A percentile compares a stretch with the other conserved stretches of the same genome.
phyloP scores from a whole-genome alignment of 2,329 filamentous ascomycete genomes.

The Hypoxylon sp. region DNA sequence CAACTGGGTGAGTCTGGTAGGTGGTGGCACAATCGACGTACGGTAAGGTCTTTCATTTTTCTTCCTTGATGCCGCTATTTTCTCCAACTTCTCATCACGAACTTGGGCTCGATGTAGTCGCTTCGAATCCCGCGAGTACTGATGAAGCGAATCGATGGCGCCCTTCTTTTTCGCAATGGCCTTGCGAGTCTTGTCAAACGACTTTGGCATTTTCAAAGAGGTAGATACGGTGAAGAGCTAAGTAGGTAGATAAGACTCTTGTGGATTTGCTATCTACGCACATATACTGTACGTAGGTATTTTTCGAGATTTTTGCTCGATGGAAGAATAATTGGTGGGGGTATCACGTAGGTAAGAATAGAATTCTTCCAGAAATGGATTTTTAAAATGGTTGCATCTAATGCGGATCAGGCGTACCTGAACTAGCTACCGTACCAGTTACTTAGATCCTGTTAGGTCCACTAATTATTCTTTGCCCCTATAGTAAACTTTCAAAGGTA shows the following conservation, averaged over 20 bases:
- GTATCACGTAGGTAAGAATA: too few species aligned
- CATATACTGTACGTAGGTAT: neutral
- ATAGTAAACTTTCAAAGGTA: neutral
- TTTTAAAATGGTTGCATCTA: constrained; percentile 3
- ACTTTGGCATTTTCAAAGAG: constrained; percentile 73
- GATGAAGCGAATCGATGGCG: constrained; percentile 81
- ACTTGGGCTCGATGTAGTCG: constrained; percentile 82
- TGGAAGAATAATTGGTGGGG: constrained; percentile 22
- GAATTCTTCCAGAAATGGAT: constrained; percentile 25
- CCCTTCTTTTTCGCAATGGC: constrained; percentile 89
- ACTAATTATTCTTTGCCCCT: neutral
- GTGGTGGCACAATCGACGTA: constrained; percentile 57
- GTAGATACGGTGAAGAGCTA: constrained; percentile 8
- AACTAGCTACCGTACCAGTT: neutral
- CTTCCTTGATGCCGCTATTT: constrained; percentile 75
- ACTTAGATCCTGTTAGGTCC: neutral
- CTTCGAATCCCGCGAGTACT: constrained; percentile 88
- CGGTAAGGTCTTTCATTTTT: constrained; percentile 81
- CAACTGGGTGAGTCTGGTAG: constrained; percentile 6
- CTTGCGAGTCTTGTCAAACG: constrained; percentile 87
- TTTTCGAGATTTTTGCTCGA: constrained; percentile 27
- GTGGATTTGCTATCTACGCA: neutral
- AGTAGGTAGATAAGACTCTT: neutral
- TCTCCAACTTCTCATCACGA: constrained; percentile 85
- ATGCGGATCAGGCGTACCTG: neutral